Base-by-base conservation (phyloP, 2,329 filamentous ascomycete species). In the Dothideomycetes sp. region DNA sequence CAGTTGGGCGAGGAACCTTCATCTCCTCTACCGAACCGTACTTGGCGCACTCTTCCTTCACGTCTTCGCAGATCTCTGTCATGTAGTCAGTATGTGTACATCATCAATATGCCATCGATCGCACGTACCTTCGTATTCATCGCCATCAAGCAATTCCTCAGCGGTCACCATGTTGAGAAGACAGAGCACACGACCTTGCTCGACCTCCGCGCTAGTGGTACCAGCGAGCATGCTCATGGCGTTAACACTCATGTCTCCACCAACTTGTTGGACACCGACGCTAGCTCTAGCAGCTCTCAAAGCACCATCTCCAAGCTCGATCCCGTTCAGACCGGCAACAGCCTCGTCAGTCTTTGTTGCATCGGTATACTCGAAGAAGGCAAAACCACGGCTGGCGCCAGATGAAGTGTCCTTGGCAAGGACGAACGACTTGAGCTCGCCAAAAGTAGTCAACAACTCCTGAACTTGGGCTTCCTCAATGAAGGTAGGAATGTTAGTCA, bases 101-200 rank as follows among this genome's bases (percentile, higher is more conserved):
- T 29, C 18, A 5, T n/a, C 11, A 2, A 27, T 13, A n/a, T 17
- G 20, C 6, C 13, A 16, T 20, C 4, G 16, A 8, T 2, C 5
- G 10, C 25, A 53, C 69, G 57, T 72, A 88, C 89, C 89, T 64
- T 95, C 84, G 56, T 95, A 96, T 56, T 98, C 91, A 24, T 96
- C 88, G 37, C 80, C 80, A 57, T 96, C 88, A 64, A 95, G 78
- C 17, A 98, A 69, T 64, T 98, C 91, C 53, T 98, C 91, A 0
- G 87, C 74, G 0, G 91, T 98, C 24, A 98, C 89, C 91, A 98
- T 98, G 68, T 98, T 98, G 56, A 98, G 76, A 47, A 98, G 69
- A 64, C 94, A 89, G 46, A 98, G 62, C 12, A 98, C 89, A 42
- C 84, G 77, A 49, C 84, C 84, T 45, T 81, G 78, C 51, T 94